Conservation (phyloP, 2,329 filamentous ascomycete species). For the Neurospora sp. region DNA sequence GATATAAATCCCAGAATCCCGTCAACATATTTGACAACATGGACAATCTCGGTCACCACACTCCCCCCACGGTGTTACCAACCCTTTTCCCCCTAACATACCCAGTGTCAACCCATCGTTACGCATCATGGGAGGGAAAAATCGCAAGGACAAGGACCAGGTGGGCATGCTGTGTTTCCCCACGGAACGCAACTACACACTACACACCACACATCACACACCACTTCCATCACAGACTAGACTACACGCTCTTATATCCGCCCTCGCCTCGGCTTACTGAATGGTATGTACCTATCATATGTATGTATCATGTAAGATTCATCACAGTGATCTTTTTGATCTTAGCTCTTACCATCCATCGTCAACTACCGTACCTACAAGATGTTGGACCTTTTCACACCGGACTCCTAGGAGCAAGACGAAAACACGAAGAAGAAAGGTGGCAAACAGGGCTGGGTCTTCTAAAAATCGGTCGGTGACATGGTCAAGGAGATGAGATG, state of each 20-base stretch:
- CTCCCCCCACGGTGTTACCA: background rate
- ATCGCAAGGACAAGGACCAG: background rate
- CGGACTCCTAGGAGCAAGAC: too few species aligned
- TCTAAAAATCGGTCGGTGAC: too few species aligned
- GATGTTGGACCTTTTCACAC: too few species aligned
- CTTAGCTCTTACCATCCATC: too few species aligned
- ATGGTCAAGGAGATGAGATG: too few species aligned
- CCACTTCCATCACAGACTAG: background rate
- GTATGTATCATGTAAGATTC: background rate
- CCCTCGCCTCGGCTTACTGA: background rate
- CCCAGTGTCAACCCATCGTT: background rate
- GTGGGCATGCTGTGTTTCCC: background rate
- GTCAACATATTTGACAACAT: background rate
- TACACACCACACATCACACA: too few species aligned
- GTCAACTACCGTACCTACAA: too few species aligned
- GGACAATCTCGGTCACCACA: background rate
- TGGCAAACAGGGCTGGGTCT: too few species aligned
- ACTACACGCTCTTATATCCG: background rate
- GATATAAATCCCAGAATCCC: too few species aligned
- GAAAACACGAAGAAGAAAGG: too few species aligned
- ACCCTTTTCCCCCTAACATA: background rate
- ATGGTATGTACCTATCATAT: background rate
- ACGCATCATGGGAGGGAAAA: background rate
- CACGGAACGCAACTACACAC: background rate
- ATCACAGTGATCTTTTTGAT: background rate